Conservation (phyloP, 257 asterid species). For the Verbascum thapsus region DNA sequence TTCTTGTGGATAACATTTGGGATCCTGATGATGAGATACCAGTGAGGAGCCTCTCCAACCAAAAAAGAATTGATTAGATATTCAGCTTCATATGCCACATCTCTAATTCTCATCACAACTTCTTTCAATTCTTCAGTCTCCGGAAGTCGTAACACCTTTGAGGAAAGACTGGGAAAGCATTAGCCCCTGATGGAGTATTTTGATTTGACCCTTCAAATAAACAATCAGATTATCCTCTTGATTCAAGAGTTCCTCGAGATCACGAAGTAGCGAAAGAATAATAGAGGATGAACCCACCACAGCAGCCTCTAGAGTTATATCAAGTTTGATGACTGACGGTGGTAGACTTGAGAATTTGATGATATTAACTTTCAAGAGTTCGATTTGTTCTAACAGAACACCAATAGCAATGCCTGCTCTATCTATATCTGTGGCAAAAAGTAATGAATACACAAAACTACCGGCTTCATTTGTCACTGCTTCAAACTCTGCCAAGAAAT, state of each 20-base stretch:
- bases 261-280: slow-evolving; percentile 12
- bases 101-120: slow-evolving; percentile 20
- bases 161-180: not conserved
- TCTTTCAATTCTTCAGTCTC: slow-evolving; percentile 6
- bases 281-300: slow-evolving; percentile 2
- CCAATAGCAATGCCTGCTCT: no score
- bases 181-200: slow-evolving; percentile 12
- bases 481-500: slow-evolving; percentile 19
- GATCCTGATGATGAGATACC: slow-evolving; percentile 26
- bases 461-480: slow-evolving; percentile 13
- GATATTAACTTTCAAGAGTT: slow-evolving; percentile 14
- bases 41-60: slow-evolving; percentile 9
- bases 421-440: not conserved
- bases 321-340: not conserved
- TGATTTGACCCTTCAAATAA: slow-evolving; percentile 3
- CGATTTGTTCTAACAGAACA: not conserved
- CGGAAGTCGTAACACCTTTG: not conserved
- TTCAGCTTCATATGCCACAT: slow-evolving; percentile 33
- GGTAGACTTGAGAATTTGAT: not conserved
- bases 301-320: not conserved
- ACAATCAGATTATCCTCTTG: not conserved
- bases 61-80: slow-evolving; percentile 14
- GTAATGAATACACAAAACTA: not conserved
- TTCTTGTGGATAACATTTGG: slow-evolving; percentile 10
- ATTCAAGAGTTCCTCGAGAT: slow-evolving; percentile 14